Evolutionary conservation across 345 rosid genomes (phyloP).

Genomic region (Sisymbrium irio): DNA sequence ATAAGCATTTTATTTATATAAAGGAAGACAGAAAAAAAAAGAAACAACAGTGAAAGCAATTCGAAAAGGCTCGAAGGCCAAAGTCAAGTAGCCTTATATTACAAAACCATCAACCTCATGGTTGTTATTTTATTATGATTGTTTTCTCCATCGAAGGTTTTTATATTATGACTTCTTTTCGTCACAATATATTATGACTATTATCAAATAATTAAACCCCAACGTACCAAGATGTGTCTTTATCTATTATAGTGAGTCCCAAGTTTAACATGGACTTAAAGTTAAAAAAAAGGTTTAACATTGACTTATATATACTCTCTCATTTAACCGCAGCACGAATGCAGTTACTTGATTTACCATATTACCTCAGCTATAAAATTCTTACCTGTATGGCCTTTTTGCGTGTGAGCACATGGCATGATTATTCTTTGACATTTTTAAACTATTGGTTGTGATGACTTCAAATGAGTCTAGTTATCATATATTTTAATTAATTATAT

Average conservation of each 20-base stretch:
- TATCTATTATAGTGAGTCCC: background rate
- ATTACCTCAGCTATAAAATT: too few relatives aligned
- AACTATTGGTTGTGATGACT: too few relatives aligned
- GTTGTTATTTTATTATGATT: background rate
- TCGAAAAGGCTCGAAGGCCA: constrained; percentile 1
- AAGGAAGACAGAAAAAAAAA: background rate
- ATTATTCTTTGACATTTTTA: background rate
- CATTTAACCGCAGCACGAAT: background rate
- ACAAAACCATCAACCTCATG: constrained; percentile 20
- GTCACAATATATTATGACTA: background rate
- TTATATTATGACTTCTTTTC: too few relatives aligned
- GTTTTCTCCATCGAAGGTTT: too few relatives aligned
- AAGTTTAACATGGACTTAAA: constrained; percentile 4
- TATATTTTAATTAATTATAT: background rate
- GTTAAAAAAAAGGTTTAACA: too few relatives aligned
- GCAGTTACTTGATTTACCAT: background rate
- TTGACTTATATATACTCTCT: background rate
- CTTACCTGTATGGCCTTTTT: constrained; percentile 16
- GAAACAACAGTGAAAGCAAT: constrained; percentile 11
- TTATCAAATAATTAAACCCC: background rate
- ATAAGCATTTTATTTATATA: background rate
- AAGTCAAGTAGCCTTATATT: constrained; percentile 4
- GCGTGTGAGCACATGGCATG: constrained; percentile 13
- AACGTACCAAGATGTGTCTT: constrained; percentile 19
- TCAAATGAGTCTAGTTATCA: too few relatives aligned